Evolutionary conservation across 352 stramenopile genomes (phyloP).

Genomic region (Pythium sp.): DNA sequence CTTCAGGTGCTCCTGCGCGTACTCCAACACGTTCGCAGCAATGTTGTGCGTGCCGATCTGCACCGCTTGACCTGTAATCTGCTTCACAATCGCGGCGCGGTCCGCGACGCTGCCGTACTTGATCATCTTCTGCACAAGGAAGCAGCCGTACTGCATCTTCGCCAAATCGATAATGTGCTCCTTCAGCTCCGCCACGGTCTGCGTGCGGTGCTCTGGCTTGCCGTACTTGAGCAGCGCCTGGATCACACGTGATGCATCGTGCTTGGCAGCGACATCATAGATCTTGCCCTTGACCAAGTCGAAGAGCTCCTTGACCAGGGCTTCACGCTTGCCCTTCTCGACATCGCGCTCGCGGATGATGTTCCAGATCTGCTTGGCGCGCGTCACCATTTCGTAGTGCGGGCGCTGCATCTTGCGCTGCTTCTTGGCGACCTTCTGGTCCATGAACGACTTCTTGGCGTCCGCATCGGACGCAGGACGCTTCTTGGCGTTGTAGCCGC

Average conservation of each 20-base stretch:
- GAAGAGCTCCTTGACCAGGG: constrained; percentile 90
- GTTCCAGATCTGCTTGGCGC: constrained; percentile 96
- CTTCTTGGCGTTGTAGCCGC: constrained; percentile 48
- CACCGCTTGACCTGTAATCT: constrained; percentile 91
- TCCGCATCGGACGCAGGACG: constrained; percentile 54
- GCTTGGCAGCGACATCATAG: constrained; percentile 93
- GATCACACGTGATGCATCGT: constrained; percentile 94
- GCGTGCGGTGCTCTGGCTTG: constrained; percentile 80
- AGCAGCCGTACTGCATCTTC: constrained; percentile 97
- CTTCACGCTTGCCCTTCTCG: constrained; percentile 76
- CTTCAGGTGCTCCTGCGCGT: constrained; percentile 84
- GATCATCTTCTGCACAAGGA: constrained; percentile 97
- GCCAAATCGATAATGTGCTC: constrained; percentile 90
- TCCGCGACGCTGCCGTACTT: constrained; percentile 90
- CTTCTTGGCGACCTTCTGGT: constrained; percentile 89
- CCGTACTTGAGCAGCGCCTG: constrained; percentile 95
- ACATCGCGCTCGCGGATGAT: constrained; percentile 88
- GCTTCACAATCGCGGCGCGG: constrained; percentile 82
- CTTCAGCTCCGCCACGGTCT: constrained; percentile 90
- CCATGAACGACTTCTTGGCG: constrained; percentile 80
- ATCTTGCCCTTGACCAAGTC: constrained; percentile 92
- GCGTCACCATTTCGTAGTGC: constrained; percentile 91
- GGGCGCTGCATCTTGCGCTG: constrained; percentile 93
- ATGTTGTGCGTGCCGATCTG: constrained; percentile 94
- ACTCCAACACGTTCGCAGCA: constrained; percentile 92